Conservation (phyloP, 352 stramenopile genomes). For the Globisporangium takayamanum region DNA sequence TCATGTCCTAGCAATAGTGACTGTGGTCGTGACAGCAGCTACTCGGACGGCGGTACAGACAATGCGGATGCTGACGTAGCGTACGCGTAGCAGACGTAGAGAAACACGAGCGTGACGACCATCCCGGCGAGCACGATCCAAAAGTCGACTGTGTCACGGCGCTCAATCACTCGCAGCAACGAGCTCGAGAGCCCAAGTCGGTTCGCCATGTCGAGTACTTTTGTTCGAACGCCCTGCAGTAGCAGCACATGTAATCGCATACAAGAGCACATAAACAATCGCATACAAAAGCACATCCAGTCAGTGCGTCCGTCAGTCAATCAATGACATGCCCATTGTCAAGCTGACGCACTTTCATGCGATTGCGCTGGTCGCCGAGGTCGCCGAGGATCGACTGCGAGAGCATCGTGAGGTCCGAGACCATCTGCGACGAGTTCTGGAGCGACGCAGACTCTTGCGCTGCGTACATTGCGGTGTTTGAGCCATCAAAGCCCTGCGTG, state of each 20-base stretch:
- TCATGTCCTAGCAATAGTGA: too few species aligned
- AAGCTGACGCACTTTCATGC: slow-evolving; percentile 44
- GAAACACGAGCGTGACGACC: slow-evolving; percentile 72
- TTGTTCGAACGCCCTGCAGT: slow-evolving; percentile 61
- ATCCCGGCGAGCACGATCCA: slow-evolving; percentile 84
- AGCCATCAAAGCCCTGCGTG: slow-evolving; percentile 48
- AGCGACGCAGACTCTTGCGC: slow-evolving; percentile 77
- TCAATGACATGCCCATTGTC: not conserved
- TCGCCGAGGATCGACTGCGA: slow-evolving; percentile 70
- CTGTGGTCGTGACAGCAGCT: too few species aligned
- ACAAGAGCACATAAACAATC: not conserved
- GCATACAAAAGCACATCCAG: too few species aligned
- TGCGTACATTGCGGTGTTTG: slow-evolving; percentile 67
- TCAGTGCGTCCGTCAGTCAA: too few species aligned
- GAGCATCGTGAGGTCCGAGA: slow-evolving; percentile 68
- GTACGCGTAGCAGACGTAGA: slow-evolving; percentile 73
- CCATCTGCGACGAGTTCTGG: slow-evolving; percentile 72
- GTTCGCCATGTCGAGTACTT: slow-evolving; percentile 81
- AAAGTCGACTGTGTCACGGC: slow-evolving; percentile 74
- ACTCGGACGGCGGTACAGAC: too few species aligned
- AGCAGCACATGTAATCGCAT: not conserved
- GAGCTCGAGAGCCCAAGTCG: slow-evolving; percentile 76
- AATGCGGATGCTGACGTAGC: slow-evolving; percentile 3
- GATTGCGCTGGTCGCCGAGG: slow-evolving; percentile 54
- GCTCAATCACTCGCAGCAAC: slow-evolving; percentile 75